phyloP scores from a whole-genome alignment of 163 green algal species.

The Volvox carteri region DNA sequence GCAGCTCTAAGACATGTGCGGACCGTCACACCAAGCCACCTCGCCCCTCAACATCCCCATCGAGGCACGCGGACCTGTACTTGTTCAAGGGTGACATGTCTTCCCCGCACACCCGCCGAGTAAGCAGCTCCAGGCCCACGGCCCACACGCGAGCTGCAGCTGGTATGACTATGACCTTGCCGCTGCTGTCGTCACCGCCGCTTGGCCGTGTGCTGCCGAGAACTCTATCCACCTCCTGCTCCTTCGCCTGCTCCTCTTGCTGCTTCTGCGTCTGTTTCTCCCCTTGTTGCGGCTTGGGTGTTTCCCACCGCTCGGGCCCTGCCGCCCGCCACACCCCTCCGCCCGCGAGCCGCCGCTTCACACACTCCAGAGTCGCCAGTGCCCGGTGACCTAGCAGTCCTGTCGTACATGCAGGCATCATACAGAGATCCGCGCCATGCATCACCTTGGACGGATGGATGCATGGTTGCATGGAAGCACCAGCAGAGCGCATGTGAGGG shows the following conservation, averaged over 20 bases:
- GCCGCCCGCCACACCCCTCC: not conserved
- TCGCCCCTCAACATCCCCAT: too few relatives aligned
- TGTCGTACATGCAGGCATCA: constrained; percentile 32
- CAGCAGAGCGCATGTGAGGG: too few relatives aligned
- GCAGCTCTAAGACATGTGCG: too few relatives aligned
- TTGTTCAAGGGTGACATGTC: constrained; percentile 81
- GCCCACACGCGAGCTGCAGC: constrained; percentile 81
- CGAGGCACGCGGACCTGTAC: constrained; percentile 81
- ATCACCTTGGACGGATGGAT: too few relatives aligned
- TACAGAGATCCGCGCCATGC: too few relatives aligned
- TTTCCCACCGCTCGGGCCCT: not conserved
- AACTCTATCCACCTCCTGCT: not conserved
- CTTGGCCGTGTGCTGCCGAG: not conserved
- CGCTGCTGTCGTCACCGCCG: not conserved
- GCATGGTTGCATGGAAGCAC: too few relatives aligned
- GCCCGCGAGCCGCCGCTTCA: constrained; percentile 23
- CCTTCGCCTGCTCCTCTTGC: not conserved
- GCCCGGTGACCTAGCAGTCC: constrained; percentile 81
- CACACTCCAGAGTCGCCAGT: constrained; percentile 52
- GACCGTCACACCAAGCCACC: too few relatives aligned
- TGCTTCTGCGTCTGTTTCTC: not conserved
- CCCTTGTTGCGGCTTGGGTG: not conserved
- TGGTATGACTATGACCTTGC: constrained; percentile 71
- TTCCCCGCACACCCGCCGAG: constrained; percentile 69
- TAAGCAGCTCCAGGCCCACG: constrained; percentile 85